Percentiles rank a stretch among this genome's conserved stretches.
These are phyloP conservation scores for Stromatinia cepivora DNA, from an alignment of 2,329 filamentous ascomycete genomes.

Conservation along the genomic window DNA sequence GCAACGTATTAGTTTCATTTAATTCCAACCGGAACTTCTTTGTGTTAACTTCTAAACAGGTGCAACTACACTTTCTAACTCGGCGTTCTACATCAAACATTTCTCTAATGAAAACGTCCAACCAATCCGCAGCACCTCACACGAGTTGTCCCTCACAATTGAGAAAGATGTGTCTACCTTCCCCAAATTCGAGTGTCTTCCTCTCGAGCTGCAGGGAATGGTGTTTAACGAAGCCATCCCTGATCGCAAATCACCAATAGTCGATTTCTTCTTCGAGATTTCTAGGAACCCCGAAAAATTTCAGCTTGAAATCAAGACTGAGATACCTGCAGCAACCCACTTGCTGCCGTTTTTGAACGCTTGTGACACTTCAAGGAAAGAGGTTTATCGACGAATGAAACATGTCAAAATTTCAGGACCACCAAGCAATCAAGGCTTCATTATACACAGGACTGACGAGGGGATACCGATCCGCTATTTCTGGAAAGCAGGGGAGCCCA, in stretches of 20 bases:
- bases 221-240: not conserved
- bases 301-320: not conserved
- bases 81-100: not conserved
- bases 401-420: not conserved
- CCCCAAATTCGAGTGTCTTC: not conserved
- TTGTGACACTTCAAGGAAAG: not conserved
- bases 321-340: not conserved
- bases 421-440: not conserved
- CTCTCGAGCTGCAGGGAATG: not conserved
- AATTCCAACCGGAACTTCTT: not conserved
- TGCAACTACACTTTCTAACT: not conserved
- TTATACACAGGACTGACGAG: fast-evolving
- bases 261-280: not conserved
- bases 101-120: not conserved
- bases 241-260: not conserved
- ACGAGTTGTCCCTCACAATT: not conserved
- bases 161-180: not conserved
- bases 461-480: not conserved
- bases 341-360: not conserved
- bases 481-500: not conserved
- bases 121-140: not conserved
- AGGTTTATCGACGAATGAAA: not conserved
- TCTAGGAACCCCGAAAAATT: fast-evolving
- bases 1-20: not conserved
- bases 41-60: not conserved